These are phyloP conservation scores for Melocanna baccifera DNA, from an alignment of 176 grass and related monocot species.

Conservation along the genomic window DNA sequence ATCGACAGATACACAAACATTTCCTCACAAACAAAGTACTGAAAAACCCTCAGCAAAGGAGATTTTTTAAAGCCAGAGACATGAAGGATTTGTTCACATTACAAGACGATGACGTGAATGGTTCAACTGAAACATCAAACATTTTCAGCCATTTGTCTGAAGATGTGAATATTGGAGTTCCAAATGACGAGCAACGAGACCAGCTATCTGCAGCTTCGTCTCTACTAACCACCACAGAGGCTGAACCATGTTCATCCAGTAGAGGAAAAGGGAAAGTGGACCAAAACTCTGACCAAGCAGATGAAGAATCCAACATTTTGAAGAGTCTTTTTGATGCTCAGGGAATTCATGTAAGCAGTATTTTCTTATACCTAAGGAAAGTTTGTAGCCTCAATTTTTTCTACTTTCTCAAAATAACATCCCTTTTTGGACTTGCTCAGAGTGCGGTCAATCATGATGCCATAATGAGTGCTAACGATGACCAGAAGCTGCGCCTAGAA, in stretches of 20 bases:
- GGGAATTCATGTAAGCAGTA: conserved; percentile 80
- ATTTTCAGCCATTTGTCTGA: conserved; percentile 75
- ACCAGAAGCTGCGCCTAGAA: conserved; percentile 72
- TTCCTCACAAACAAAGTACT: conserved; percentile 93
- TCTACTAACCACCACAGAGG: conserved; percentile 8
- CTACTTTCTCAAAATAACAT: conserved; percentile 11
- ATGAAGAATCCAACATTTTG: conserved; percentile 71
- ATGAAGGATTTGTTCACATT: conserved; percentile 94
- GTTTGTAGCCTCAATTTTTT: background rate
- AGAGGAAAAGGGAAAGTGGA: conserved; percentile 36
- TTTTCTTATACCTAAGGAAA: background rate
- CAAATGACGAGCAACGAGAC: conserved; percentile 27
- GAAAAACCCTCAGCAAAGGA: conserved; percentile 83
- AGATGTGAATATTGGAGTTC: conserved; percentile 59
- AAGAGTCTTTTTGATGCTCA: conserved; percentile 72
- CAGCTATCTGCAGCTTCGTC: background rate
- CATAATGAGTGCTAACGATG: conserved; percentile 79
- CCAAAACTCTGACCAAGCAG: conserved; percentile 28
- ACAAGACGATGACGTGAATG: conserved; percentile 46
- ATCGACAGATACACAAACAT: conserved; percentile 94
- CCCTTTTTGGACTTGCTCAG: conserved; percentile 27
- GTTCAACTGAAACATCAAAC: conserved; percentile 76
- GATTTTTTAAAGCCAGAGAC: conserved; percentile 94
- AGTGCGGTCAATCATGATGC: conserved; percentile 93
- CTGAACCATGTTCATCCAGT: conserved; percentile 21